These are phyloP conservation scores for Sporothrix pallida DNA, from an alignment of 2,329 filamentous ascomycete species.

Conservation along the genomic window DNA sequence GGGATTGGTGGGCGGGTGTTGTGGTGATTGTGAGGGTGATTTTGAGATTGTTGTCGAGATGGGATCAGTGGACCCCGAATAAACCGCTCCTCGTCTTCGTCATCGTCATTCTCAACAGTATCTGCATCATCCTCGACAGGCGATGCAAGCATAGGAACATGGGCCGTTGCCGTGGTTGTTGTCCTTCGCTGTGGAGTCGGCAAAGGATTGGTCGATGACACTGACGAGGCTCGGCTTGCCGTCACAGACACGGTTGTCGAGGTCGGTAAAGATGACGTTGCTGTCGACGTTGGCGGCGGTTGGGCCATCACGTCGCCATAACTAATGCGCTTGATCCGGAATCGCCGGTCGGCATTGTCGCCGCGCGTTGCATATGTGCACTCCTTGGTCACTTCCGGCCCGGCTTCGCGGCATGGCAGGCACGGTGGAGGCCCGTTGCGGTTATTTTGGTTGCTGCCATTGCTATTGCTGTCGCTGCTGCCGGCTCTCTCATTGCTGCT, in stretches of 20 bases:
- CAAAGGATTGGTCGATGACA: background rate
- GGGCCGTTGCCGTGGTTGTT: background rate
- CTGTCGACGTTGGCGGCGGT: background rate
- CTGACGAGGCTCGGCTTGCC: background rate
- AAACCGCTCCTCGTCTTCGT: constrained; percentile 9
- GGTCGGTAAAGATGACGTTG: background rate
- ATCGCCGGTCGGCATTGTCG: constrained; percentile 19
- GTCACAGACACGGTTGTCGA: background rate
- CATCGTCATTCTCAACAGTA: background rate
- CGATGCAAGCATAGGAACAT: background rate
- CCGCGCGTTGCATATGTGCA: constrained; percentile 17
- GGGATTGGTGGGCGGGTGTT: background rate
- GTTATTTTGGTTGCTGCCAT: background rate
- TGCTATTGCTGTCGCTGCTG: background rate
- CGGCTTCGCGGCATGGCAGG: constrained; percentile 16
- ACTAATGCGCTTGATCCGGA: constrained; percentile 15
- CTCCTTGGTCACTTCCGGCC: background rate
- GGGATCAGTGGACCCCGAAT: background rate
- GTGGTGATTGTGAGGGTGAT: background rate
- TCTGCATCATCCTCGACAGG: background rate
- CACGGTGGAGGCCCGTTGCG: background rate
- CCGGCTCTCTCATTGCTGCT: background rate
- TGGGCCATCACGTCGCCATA: background rate
- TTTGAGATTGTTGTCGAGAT: background rate
- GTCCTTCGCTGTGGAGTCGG: background rate